Evolutionary conservation across 306 rosid species (phyloP), one percentile per base, ranked within the genome.

Genomic region (Acmispon strigosus): DNA sequence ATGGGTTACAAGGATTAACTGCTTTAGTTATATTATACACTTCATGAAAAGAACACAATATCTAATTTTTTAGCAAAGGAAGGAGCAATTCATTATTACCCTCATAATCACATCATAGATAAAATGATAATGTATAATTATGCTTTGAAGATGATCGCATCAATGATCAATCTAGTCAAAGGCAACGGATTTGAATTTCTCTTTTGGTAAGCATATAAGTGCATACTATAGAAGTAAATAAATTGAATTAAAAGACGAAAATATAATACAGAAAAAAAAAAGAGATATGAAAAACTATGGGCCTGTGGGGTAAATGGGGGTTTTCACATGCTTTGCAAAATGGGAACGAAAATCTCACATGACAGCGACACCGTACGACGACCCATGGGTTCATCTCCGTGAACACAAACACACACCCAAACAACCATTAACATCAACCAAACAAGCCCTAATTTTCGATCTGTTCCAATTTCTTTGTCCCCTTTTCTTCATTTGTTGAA

Each of bases 291-390:
- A 51, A 63, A 76, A 65, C 56, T 11, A 65, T 57, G 76, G 79
- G 81, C 24, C 16, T 0, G 57, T 60, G 81, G 83, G 49, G 71
- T 41, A 54, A 84, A 71, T 47, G 39, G 73, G 77, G 70, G 32
- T 76, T 73, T 80, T 80, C 76, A 43, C 16, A 5, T 3, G 43
- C 4, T 13, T 43, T 48, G 68, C 70, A 53, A 55, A 72, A 78
- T 50, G 17, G 37, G 62, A 58, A 69, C 62, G 74, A 69, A 78
- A 82, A 62, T 76, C 74, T 82, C 60, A 75, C 80, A 55, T 81
- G 81, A 85, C 82, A 76, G 89, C 81, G 85, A 81, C 85, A 77
- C 85, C 86, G 84, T 87, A 81, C 86, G 83, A 74, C 87, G 83
- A 85, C 86, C 82, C 77, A 39, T 84, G 74, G 80, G 77, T 76